phyloP scores from a whole-genome alignment of 2,329 filamentous ascomycete species.

The Talaromyces sp. region DNA sequence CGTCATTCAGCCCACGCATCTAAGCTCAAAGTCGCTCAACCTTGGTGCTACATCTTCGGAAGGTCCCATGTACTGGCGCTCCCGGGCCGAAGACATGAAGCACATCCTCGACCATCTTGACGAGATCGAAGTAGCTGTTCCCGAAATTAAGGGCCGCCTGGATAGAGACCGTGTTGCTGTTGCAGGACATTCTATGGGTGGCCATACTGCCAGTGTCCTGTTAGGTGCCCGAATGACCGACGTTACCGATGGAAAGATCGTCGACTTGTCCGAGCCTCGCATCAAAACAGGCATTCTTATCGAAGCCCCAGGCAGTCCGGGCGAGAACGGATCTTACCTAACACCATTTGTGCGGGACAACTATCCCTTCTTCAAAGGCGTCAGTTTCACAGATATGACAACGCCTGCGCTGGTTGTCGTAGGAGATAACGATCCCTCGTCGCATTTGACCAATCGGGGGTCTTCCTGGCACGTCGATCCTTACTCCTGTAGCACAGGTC shows the following conservation, averaged over 20 bases:
- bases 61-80: conserved; percentile 27
- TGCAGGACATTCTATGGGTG: conserved; percentile 38
- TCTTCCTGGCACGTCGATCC: conserved; percentile 38
- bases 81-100: conserved; percentile 32
- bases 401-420: conserved; percentile 34
- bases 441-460: conserved; percentile 29
- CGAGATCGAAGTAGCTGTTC: conserved; percentile 29
- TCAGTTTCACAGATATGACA: conserved; percentile 31
- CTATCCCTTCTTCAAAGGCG: conserved; percentile 28
- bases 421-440: conserved; percentile 34
- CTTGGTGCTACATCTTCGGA: conserved; percentile 13
- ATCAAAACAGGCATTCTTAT: conserved; percentile 37
- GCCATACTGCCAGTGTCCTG: conserved; percentile 28
- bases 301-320: conserved; percentile 24
- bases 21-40: conserved; percentile 30
- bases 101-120: conserved; percentile 35
- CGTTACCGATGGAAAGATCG: conserved; percentile 20
- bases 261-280: conserved; percentile 23
- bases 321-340: conserved; percentile 14
- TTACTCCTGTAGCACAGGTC: conserved; percentile 27
- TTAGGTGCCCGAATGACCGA: conserved; percentile 33
- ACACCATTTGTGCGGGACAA: conserved; percentile 22
- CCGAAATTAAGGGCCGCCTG: conserved; percentile 29
- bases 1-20: conserved; percentile 41
- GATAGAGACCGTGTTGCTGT: conserved; percentile 31